Conservation (phyloP, 805 yeast species). For the Barnettozyma wickerhamii region DNA sequence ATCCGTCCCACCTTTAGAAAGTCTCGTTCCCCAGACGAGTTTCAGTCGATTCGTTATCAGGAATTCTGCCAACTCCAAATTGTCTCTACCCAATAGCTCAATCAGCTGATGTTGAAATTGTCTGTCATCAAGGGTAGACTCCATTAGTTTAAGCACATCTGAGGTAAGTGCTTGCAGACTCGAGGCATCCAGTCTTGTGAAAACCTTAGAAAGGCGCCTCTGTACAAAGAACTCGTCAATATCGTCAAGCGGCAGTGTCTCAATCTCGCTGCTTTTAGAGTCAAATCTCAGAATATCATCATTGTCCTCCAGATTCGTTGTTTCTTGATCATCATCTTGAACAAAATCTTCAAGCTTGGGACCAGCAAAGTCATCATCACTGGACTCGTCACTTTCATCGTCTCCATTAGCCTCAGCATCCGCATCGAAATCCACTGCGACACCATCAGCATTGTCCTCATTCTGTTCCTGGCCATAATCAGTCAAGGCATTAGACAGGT, state of each 20-base stretch:
- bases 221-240: conserved; percentile 53
- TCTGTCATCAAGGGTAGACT: conserved; percentile 31
- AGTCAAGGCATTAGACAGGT: conserved; percentile 41
- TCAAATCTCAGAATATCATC: conserved; percentile 21
- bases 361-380: conserved; percentile 32
- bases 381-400: conserved; percentile 25
- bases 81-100: conserved; percentile 47
- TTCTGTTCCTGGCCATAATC: conserved; percentile 37
- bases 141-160: conserved; percentile 37
- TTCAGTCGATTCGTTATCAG: conserved; percentile 47
- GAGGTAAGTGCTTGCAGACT: conserved; percentile 36
- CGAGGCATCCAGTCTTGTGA: conserved; percentile 35
- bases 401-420: conserved; percentile 28
- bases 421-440: conserved; percentile 27
- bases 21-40: conserved; percentile 50
- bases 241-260: conserved; percentile 30
- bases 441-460: conserved; percentile 39
- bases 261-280: conserved; percentile 8
- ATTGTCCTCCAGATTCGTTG: conserved; percentile 17
- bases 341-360: conserved; percentile 26
- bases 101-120: conserved; percentile 52
- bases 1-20: conserved; percentile 35
- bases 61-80: conserved; percentile 43
- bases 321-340: conserved; percentile 21
- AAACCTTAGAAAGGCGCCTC: conserved; percentile 37